These are phyloP conservation scores for Poronia punctata DNA, from an alignment of 495 filamentous ascomycete species.

Conservation along the genomic window DNA sequence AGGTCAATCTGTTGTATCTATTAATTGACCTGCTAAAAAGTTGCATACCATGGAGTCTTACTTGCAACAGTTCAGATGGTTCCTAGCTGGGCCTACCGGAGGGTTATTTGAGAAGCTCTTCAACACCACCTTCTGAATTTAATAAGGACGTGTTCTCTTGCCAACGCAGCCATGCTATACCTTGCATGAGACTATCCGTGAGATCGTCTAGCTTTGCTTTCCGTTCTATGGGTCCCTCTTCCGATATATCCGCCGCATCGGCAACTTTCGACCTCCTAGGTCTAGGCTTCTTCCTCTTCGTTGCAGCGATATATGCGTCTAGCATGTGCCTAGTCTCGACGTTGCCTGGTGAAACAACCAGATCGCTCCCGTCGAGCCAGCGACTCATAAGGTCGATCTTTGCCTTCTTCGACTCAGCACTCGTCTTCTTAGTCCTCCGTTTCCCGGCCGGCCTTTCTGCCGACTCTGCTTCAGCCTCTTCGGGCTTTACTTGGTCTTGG, in stretches of 20 bases:
- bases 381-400: slow-evolving; percentile 59
- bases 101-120: slow-evolving; percentile 13
- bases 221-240: slow-evolving; percentile 13
- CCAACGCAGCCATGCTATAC: slow-evolving; percentile 80
- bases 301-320: slow-evolving; percentile 5
- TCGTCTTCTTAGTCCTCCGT: slow-evolving; percentile 13
- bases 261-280: slow-evolving; percentile 9
- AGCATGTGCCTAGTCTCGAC: slow-evolving; percentile 35
- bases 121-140: slow-evolving; percentile 22
- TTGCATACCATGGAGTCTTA: too few species aligned
- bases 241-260: slow-evolving; percentile 19
- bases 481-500: too few species aligned
- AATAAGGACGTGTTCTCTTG: slow-evolving; percentile 56
- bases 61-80: too few species aligned
- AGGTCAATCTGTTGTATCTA: too few species aligned
- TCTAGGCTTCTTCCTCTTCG: not conserved
- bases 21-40: too few species aligned
- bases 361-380: slow-evolving; percentile 40
- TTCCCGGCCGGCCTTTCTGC: too few species aligned
- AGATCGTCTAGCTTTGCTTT: slow-evolving; percentile 79
- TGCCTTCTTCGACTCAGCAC: slow-evolving; percentile 44
- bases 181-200: slow-evolving; percentile 84
- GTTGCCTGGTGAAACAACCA: slow-evolving; percentile 28
- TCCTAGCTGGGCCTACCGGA: too few species aligned
- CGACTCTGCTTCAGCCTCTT: not conserved